A percentile compares a stretch with the other conserved stretches of the same genome.
phyloP scores from a whole-genome alignment of 495 filamentous ascomycete species.

The Penicillium egyptiacum region DNA sequence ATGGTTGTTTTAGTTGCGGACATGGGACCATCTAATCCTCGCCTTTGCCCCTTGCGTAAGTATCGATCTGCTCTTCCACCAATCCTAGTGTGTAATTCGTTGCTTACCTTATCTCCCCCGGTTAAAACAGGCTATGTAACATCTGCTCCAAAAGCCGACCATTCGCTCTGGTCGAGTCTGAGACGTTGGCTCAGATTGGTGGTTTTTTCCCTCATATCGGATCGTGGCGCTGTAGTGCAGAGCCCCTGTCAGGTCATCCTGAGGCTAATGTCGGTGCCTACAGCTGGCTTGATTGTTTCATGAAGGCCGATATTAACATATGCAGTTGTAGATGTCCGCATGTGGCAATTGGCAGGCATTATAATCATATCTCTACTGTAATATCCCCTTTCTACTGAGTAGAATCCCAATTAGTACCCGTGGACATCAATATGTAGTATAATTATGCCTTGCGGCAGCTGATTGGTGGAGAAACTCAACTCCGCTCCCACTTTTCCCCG shows the following conservation, averaged over 20 bases:
- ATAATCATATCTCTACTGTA: background rate
- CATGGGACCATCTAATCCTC: background rate
- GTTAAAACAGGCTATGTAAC: background rate
- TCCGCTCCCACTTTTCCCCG: constrained; percentile 27
- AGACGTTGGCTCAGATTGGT: constrained; percentile 7
- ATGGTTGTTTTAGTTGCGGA: background rate
- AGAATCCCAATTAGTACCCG: background rate
- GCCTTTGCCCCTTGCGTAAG: background rate
- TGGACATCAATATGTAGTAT: background rate
- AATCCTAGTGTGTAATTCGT: background rate
- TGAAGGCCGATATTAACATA: background rate
- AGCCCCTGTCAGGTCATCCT: background rate
- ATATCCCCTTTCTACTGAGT: background rate
- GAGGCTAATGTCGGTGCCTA: background rate
- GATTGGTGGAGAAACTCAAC: constrained; percentile 45
- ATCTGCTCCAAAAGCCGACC: constrained; percentile 4
- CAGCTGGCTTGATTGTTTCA: background rate
- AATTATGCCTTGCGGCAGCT: background rate
- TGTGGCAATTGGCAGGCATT: background rate
- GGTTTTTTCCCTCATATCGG: constrained; percentile 34
- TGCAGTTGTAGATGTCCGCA: background rate
- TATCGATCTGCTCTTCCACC: constrained; percentile 4
- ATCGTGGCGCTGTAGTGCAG: background rate
- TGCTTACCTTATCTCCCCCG: background rate
- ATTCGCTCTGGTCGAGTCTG: constrained; percentile 16